These are phyloP conservation scores for Mucor indicus DNA, from an alignment of 371 early-diverging fungal genomes.

Conservation along the genomic window DNA sequence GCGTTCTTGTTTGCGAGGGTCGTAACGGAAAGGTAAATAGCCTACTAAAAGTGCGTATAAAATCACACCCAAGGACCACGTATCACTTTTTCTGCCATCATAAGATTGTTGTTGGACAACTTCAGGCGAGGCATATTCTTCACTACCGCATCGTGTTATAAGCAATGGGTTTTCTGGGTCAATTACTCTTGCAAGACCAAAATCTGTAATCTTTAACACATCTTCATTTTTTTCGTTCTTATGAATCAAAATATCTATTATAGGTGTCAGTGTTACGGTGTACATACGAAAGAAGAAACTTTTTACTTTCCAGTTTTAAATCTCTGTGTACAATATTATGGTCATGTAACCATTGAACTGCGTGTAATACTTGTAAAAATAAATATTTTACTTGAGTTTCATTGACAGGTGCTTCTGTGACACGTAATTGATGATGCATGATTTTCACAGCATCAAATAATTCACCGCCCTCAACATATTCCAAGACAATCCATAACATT, in stretches of 20 bases:
- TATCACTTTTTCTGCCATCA: slow-evolving; percentile 65
- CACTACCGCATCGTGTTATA: slow-evolving; percentile 66
- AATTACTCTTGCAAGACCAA: slow-evolving; percentile 57
- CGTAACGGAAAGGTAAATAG: slow-evolving; percentile 55
- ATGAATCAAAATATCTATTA: slow-evolving; percentile 25
- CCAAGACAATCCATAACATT: slow-evolving; percentile 62
- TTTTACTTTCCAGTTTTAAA: slow-evolving; percentile 73
- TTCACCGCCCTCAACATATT: slow-evolving; percentile 66
- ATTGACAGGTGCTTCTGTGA: slow-evolving; percentile 16
- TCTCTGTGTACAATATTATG: slow-evolving; percentile 76
- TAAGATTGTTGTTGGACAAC: slow-evolving; percentile 64
- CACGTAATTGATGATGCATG: slow-evolving; percentile 25
- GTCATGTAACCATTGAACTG: slow-evolving; percentile 68
- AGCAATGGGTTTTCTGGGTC: slow-evolving; percentile 40
- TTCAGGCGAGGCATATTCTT: slow-evolving; percentile 89
- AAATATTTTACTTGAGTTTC: slow-evolving; percentile 28
- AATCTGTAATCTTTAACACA: slow-evolving; percentile 61
- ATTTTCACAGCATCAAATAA: slow-evolving; percentile 62
- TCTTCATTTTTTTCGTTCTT: slow-evolving; percentile 21
- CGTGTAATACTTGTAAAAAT: slow-evolving; percentile 55
- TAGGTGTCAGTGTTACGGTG: too few species aligned
- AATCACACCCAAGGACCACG: slow-evolving; percentile 74
- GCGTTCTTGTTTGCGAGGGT: slow-evolving; percentile 35
- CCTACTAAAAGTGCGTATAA: slow-evolving; percentile 60
- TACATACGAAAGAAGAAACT: too few species aligned